Evolutionary conservation across 2,329 filamentous ascomycete species (phyloP), one percentile per base, ranked within the genome.

Genomic region (Didymosphaeria variabile): DNA sequence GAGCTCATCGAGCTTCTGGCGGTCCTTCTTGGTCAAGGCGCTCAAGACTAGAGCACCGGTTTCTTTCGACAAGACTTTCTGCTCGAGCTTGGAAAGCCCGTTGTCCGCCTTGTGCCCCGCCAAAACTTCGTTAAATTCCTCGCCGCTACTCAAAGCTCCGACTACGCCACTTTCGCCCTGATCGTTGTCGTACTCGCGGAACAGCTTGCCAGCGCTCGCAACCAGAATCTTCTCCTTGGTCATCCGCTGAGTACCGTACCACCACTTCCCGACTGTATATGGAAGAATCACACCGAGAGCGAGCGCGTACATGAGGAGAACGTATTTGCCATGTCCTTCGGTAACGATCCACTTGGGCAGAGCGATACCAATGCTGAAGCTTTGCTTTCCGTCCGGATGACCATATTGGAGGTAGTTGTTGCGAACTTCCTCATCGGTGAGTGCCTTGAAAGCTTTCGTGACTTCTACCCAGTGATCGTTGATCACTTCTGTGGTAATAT

Each of bases 391-490:
- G 77, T 99, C 95, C 7, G 95, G 95, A 79, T 99, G 93, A 58
- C 95, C 95, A 73, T 91, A 99, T 79, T 97, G 91, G 56, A 97
- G 89, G 80, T 92, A 99, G 83, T 99, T 99, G 81, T 97, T 97
- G 74, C 95, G 91, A 63, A 98, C 87, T 45, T 98, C 95, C 81
- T 99, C 96, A 75, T 99, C 95, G 5, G 96, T 99, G 52, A 99
- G 87, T 3, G 95, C 91, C 81, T 99, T 97, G 86, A 97, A 99
- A 7, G 95, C 95, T 83, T 99, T 99, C 69, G 93, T 95, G 72
- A 98, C 87, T 75, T 98, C 94, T 59, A 98, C 93, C 82, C 95
- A 99, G 77, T 90, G 86, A 62, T 94, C 86, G 79, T 95, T 99
- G 71, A 98, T 86, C 19, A 83, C 86, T 69, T 98, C 93, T 58